phyloP scores from a whole-genome alignment of 2,329 filamentous ascomycete species.

The Calycina herbarum region DNA sequence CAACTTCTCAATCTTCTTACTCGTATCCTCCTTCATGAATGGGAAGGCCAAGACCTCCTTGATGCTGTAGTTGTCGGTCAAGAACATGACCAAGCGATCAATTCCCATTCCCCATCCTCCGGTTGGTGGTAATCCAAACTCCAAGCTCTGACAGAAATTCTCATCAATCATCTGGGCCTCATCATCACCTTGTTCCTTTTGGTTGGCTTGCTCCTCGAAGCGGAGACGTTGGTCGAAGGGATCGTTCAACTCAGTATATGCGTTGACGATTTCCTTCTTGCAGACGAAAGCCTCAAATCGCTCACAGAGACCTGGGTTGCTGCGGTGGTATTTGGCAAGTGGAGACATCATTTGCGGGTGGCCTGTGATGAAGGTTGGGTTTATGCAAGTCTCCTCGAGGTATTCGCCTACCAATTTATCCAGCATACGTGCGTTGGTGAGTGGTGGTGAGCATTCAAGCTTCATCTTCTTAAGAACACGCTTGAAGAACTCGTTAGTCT shows the following conservation, averaged over 20 bases:
- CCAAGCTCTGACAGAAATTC: slow-evolving; percentile 87
- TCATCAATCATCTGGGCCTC: slow-evolving; percentile 96
- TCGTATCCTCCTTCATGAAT: slow-evolving; percentile 88
- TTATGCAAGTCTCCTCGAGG: slow-evolving; percentile 90
- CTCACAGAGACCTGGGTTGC: slow-evolving; percentile 82
- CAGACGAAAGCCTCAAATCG: slow-evolving; percentile 97
- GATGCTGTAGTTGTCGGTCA: slow-evolving; percentile 94
- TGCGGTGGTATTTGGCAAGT: slow-evolving; percentile 91
- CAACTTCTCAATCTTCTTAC: slow-evolving; percentile 46
- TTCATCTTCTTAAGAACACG: slow-evolving; percentile 83
- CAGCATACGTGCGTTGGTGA: slow-evolving; percentile 94
- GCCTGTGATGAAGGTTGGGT: slow-evolving; percentile 88
- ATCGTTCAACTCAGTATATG: slow-evolving; percentile 95
- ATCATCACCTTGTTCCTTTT: slow-evolving; percentile 96
- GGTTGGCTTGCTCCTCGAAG: slow-evolving; percentile 91
- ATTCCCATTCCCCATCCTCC: slow-evolving; percentile 97
- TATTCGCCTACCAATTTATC: slow-evolving; percentile 94
- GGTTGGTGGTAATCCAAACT: slow-evolving; percentile 89
- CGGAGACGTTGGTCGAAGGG: slow-evolving; percentile 90
- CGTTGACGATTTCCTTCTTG: slow-evolving; percentile 96
- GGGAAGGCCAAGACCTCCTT: slow-evolving; percentile 96
- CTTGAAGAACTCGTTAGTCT: slow-evolving; percentile 87
- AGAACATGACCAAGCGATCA: slow-evolving; percentile 90
- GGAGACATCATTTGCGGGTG: slow-evolving; percentile 91
- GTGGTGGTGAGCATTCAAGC: slow-evolving; percentile 83